Evolutionary conservation across 331 rosid genomes (phyloP), one percentile per base, ranked within the genome.

Genomic region (Quercus lobata): DNA sequence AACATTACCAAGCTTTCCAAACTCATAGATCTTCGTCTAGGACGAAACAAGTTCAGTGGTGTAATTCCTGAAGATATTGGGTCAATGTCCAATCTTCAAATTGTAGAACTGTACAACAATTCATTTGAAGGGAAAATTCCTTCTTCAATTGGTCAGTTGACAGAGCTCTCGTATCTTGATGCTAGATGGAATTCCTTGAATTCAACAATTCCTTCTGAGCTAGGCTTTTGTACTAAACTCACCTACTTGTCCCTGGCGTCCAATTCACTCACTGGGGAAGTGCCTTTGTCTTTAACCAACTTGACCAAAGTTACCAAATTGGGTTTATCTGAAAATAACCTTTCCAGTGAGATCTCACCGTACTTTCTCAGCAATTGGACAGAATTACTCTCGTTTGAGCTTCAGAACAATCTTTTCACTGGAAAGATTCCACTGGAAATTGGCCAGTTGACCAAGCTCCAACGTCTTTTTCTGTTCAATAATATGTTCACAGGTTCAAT

Each of bases 181-280:
- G 89, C 91, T 2, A 5, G 70, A 2, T 0, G 1, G 1, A 91
- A 89, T 22, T 32, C 30, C 1, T 86, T 91, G 19, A 88, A 88
- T 72, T 88, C 85, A 71, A n/a, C 88, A 29, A 77, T 93, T 22
- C 94, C 97, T 57, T 77, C 77, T n/a, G 89, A 91, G 83, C 91
- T 93, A 29, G 93, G 93, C 62, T 37, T 17, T 30, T 93, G 97
- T 71, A 83, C 76, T 41, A 88, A 89, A 12, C 91, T 93, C 54
- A 81, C 83, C 25, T 76, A 19, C 58, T 54, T 93, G 80, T 81
- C 90, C 22, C 78, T 93, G 29, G 92, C 94, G 9, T 0, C 0
- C 7, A 93, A 89, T 82, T 15, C 56, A 57, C 83, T 93, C 37
- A 78, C 72, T 24, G 95, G 94, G 66, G 78, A 70, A 9, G 53